A percentile compares a stretch with the other conserved stretches of the same genome.
Conservation (phyloP, 164 flowering plant species). For the Vitis rupestris region DNA sequence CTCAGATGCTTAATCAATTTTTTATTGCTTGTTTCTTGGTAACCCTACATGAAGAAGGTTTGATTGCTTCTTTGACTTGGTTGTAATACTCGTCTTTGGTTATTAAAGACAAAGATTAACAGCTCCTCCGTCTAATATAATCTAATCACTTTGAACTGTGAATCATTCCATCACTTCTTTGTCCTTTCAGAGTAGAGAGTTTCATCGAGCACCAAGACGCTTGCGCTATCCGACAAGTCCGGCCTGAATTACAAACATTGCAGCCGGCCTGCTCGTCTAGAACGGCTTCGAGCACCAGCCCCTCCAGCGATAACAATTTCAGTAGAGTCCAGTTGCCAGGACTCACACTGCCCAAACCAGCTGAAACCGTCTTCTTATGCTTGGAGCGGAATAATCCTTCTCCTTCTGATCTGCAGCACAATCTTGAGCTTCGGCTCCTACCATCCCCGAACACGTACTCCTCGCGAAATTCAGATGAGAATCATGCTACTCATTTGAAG, state of each 20-base stretch:
- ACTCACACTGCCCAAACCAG: constrained; percentile 25
- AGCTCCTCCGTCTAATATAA: not conserved
- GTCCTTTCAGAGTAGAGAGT: constrained; percentile 73
- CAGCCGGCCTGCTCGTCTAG: constrained; percentile 61
- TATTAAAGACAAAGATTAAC: no score
- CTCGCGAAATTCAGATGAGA: constrained; percentile 28
- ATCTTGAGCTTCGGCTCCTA: constrained; percentile 70
- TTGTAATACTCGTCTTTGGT: not conserved
- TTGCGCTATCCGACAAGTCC: constrained; percentile 56
- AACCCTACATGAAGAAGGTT: constrained; percentile 14
- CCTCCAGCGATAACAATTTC: constrained; percentile 68
- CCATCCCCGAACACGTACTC: constrained; percentile 26
- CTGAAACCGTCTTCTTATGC: constrained; percentile 20
- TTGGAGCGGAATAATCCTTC: constrained; percentile 8
- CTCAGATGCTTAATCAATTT: constrained; percentile 13
- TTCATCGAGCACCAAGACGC: constrained; percentile 95
- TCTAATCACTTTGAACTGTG: not conserved
- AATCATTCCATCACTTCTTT: constrained; percentile 10
- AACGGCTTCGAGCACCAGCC: constrained; percentile 80
- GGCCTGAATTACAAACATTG: constrained; percentile 35
- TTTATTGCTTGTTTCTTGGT: constrained; percentile 17
- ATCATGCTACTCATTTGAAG: constrained; percentile 47
- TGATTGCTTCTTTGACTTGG: constrained; percentile 5
- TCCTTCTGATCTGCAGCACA: constrained; percentile 16
- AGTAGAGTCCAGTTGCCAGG: constrained; percentile 38